phyloP scores from a whole-genome alignment of 495 filamentous ascomycete genomes.

The Xylaria venustula region DNA sequence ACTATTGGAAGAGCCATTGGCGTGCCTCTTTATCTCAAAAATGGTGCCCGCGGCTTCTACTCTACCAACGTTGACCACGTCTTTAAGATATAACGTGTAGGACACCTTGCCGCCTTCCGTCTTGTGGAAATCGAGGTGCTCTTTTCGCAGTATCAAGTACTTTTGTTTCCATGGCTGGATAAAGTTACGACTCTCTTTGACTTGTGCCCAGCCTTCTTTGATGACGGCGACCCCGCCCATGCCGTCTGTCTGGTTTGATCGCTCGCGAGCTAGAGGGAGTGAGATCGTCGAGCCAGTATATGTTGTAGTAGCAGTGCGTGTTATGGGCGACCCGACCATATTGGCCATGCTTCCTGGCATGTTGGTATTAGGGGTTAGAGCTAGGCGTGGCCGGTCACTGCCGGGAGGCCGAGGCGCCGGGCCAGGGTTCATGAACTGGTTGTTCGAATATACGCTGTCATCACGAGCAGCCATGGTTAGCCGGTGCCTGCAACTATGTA shows the following conservation, averaged over 20 bases:
- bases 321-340: conserved; percentile 64
- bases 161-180: conserved; percentile 81
- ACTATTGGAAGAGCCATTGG: conserved; percentile 59
- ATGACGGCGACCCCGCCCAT: conserved; percentile 66
- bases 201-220: conserved; percentile 79
- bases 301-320: conserved; percentile 55
- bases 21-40: conserved; percentile 83
- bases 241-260: conserved; percentile 61
- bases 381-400: conserved; percentile 76
- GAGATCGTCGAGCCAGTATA: conserved; percentile 66
- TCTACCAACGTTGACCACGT: conserved; percentile 80
- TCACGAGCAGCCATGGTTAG: conserved; percentile 16
- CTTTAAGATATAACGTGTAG: conserved; percentile 74
- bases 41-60: conserved; percentile 84
- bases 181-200: conserved; percentile 90
- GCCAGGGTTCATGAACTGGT: conserved; percentile 94
- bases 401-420: conserved; percentile 75
- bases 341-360: conserved; percentile 78
- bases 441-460: conserved; percentile 59
- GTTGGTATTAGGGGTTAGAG: conserved; percentile 67
- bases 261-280: conserved; percentile 60
- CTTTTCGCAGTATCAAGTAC: conserved; percentile 83
- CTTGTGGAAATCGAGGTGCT: conserved; percentile 89
- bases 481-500: neutral
- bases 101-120: conserved; percentile 78